A percentile compares a stretch with the other conserved stretches of the same genome.
phyloP scores from a whole-genome alignment of 2,329 filamentous ascomycete species.

The Bimuria novae-zelandiae region DNA sequence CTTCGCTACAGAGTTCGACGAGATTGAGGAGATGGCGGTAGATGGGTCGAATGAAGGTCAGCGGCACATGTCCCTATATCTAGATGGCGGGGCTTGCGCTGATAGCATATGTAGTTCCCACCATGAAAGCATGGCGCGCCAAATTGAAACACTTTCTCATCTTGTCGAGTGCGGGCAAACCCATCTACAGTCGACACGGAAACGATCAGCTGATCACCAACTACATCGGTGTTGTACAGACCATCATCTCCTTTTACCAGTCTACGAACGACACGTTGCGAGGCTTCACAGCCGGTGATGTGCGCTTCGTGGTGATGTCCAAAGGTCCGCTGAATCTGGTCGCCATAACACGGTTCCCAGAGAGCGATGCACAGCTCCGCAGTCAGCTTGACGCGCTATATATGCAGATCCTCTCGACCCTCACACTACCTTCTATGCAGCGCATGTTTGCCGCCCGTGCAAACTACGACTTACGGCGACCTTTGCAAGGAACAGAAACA shows the following conservation, averaged over 20 bases:
- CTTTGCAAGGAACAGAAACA: constrained; percentile 87
- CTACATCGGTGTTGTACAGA: constrained; percentile 94
- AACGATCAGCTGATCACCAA: constrained; percentile 87
- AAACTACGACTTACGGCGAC: constrained; percentile 89
- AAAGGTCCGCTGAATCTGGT: constrained; percentile 91
- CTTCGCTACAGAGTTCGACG: constrained; percentile 79
- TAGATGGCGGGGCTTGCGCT: constrained; percentile 24
- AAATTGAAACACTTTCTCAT: constrained; percentile 98
- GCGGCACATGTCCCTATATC: constrained; percentile 38
- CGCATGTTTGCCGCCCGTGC: constrained; percentile 88
- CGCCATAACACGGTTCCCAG: constrained; percentile 87
- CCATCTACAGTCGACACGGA: constrained; percentile 94
- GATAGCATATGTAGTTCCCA: constrained; percentile 43
- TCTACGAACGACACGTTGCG: constrained; percentile 75
- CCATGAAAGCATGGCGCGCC: constrained; percentile 79
- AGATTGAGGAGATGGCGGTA: constrained; percentile 64
- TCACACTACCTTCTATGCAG: constrained; percentile 84
- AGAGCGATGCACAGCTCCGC: constrained; percentile 86
- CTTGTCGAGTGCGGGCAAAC: constrained; percentile 92
- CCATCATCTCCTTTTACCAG: constrained; percentile 96
- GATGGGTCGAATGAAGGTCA: constrained; percentile 64
- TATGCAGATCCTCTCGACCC: constrained; percentile 95
- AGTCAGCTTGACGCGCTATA: constrained; percentile 91
- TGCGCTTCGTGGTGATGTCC: constrained; percentile 82
- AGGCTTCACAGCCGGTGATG: constrained; percentile 83